Conservation (phyloP, 352 stramenopile species). For the Phytophthora litchii region DNA sequence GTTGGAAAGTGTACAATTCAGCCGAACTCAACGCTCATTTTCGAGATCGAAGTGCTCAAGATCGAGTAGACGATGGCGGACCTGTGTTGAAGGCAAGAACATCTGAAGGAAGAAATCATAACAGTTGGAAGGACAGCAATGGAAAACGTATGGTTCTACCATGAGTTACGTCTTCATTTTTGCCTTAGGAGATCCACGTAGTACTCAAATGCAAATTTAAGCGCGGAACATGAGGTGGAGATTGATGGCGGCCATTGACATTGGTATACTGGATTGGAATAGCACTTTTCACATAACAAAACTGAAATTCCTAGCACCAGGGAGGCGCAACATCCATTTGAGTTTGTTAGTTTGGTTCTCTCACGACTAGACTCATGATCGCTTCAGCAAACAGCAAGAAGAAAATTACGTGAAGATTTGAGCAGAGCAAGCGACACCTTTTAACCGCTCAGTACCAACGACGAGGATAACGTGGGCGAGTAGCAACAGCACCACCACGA, state of each 20-base stretch:
- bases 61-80: constrained; percentile 43
- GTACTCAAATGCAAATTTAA: too few relatives aligned
- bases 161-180: too few relatives aligned
- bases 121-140: not conserved
- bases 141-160: too few relatives aligned
- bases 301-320: constrained; percentile 1
- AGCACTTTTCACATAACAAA: too few relatives aligned
- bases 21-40: constrained; percentile 91
- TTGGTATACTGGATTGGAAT: too few relatives aligned
- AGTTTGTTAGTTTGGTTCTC: constrained; percentile 6
- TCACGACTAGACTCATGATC: constrained; percentile 5
- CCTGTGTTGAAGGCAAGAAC: constrained; percentile 3
- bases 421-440: not conserved
- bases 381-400: constrained; percentile 7
- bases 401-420: not conserved
- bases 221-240: too few relatives aligned
- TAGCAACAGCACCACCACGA: constrained; percentile 31
- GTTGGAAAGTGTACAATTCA: constrained; percentile 77
- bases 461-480: constrained; percentile 17
- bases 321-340: constrained; percentile 13
- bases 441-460: constrained; percentile 24
- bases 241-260: too few relatives aligned
- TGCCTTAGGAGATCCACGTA: too few relatives aligned
- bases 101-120: not conserved
- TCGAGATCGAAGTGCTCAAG: constrained; percentile 93